Evolutionary conservation across 352 stramenopile species (phyloP).

Genomic region (Phytophthora hybrid): DNA sequence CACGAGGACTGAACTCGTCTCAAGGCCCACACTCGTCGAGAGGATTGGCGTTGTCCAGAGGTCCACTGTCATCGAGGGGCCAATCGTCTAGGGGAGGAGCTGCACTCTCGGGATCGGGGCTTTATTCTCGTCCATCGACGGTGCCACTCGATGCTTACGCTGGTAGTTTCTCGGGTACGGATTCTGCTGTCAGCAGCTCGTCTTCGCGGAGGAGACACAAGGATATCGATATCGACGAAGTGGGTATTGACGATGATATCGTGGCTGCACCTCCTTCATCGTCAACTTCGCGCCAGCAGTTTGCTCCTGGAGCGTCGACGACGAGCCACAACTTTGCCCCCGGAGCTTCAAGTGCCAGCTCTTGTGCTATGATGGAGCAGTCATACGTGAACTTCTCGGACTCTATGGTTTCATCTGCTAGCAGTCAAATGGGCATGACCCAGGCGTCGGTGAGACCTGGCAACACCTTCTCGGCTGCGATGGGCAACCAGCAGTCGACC

Average conservation of each 20-base stretch:
- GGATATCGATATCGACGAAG: constrained; percentile 44
- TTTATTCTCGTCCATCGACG: constrained; percentile 33
- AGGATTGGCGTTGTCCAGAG: constrained; percentile 31
- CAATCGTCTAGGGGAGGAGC: constrained; percentile 24
- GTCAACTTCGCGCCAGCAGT: constrained; percentile 9
- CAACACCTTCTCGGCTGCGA: constrained; percentile 42
- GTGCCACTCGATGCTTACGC: constrained; percentile 39
- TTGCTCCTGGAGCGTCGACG: constrained; percentile 28
- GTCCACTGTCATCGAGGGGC: constrained; percentile 35
- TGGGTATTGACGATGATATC: constrained; percentile 42
- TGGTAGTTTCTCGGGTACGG: constrained; percentile 32
- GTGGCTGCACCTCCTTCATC: constrained; percentile 20
- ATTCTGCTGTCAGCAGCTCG: constrained; percentile 25
- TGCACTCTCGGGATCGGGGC: constrained; percentile 28
- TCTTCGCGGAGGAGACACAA: constrained; percentile 46
- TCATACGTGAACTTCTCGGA: constrained; percentile 58
- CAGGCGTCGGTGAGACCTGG: constrained; percentile 23
- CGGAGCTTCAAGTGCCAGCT: constrained; percentile 30
- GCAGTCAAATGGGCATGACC: constrained; percentile 26
- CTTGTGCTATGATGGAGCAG: constrained; percentile 36
- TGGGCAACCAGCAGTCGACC: constrained; percentile 23
- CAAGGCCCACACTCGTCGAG: constrained; percentile 24
- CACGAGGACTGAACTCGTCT: constrained; percentile 24
- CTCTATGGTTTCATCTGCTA: constrained; percentile 37
- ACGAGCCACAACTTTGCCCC: constrained; percentile 18